Conservation (phyloP, 2,329 filamentous ascomycete genomes). For the Claviceps spartinae region DNA sequence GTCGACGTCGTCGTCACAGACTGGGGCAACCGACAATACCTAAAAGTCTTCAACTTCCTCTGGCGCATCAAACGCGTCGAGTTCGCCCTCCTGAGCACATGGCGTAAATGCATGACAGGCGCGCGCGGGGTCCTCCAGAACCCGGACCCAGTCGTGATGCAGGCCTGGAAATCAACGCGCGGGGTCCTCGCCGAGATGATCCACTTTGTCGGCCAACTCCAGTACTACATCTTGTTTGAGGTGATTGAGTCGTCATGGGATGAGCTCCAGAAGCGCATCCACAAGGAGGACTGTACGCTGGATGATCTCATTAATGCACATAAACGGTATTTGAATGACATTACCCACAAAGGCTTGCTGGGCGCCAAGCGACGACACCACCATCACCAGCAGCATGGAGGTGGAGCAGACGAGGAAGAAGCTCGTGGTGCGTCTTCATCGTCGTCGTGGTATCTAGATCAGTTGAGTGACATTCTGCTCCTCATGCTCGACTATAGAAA, state of each 20-base stretch:
- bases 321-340: slow-evolving; percentile 77
- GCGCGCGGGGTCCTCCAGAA: slow-evolving; percentile 78
- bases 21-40: slow-evolving; percentile 88
- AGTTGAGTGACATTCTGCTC: slow-evolving; percentile 84
- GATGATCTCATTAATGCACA: slow-evolving; percentile 93
- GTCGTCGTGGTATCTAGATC: slow-evolving; percentile 70
- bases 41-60: slow-evolving; percentile 98
- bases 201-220: slow-evolving; percentile 90
- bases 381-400: slow-evolving; percentile 16
- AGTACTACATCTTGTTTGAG: slow-evolving; percentile 98
- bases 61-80: slow-evolving; percentile 98
- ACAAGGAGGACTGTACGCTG: slow-evolving; percentile 74
- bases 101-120: slow-evolving; percentile 93
- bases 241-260: slow-evolving; percentile 96
- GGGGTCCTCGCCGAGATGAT: slow-evolving; percentile 95
- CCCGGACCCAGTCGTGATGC: slow-evolving; percentile 51
- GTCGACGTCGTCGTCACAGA: slow-evolving; percentile 95
- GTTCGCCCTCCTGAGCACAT: slow-evolving; percentile 79
- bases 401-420: slow-evolving; percentile 45
- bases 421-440: neutral
- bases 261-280: slow-evolving; percentile 69
- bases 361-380: slow-evolving; percentile 44
- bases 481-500: slow-evolving; percentile 91
- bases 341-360: slow-evolving; percentile 89
- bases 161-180: slow-evolving; percentile 81